These are phyloP conservation scores for Mycena amicta DNA, from an alignment of 768 basidiomycete genomes.

Conservation along the genomic window DNA sequence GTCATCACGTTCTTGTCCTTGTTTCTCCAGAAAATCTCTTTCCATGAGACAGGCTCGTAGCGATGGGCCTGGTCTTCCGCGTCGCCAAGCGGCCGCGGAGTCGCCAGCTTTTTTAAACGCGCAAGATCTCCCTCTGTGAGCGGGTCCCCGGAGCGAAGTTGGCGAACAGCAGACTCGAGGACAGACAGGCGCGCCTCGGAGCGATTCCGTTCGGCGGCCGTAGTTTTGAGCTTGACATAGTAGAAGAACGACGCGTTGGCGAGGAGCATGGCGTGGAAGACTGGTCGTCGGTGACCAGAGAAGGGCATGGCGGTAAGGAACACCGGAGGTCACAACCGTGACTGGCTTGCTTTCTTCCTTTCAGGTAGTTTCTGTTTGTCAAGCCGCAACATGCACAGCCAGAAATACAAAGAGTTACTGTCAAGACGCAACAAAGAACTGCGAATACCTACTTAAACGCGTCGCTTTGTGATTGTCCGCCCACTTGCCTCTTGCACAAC, in stretches of 20 bases:
- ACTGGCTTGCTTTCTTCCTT: neutral
- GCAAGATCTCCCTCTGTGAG: conserved; percentile 54
- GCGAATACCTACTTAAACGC: no score
- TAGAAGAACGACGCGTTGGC: conserved; percentile 24
- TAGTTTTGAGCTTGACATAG: conserved; percentile 40
- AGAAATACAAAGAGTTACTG: no score
- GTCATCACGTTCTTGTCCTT: conserved; percentile 15
- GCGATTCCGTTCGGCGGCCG: conserved; percentile 56
- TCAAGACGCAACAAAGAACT: no score
- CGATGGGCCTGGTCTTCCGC: conserved; percentile 9
- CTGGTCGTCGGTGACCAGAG: conserved; percentile 17
- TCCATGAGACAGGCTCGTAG: conserved; percentile 19
- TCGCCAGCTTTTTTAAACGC: conserved; percentile 56
- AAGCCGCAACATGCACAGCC: no score
- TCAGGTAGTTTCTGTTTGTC: no score
- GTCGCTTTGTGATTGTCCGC: no score
- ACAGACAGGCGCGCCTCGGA: conserved; percentile 62
- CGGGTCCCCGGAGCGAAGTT: conserved; percentile 49
- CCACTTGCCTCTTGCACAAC: neutral
- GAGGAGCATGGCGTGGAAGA: conserved; percentile 21
- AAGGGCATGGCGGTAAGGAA: conserved; percentile 15
- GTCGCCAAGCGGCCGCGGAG: conserved; percentile 8
- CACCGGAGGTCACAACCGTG: neutral
- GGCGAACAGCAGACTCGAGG: conserved; percentile 58
- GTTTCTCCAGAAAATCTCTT: conserved; percentile 14